Evolutionary conservation across 1,139 yeast genomes (phyloP).

Genomic region (Suhomyces terraborum): DNA sequence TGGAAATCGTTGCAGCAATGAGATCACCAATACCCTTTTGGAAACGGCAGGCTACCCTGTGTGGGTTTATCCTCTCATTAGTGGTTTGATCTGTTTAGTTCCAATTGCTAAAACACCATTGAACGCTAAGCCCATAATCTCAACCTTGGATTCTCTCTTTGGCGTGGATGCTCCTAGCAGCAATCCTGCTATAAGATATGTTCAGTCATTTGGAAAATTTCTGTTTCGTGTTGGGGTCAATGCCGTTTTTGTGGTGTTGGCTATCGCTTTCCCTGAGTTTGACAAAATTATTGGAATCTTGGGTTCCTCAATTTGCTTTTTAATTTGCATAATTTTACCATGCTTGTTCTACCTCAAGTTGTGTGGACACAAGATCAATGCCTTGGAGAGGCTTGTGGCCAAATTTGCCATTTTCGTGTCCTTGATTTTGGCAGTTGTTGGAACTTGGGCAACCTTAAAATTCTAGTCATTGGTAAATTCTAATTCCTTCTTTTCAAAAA

Average conservation of each 20-base stretch:
- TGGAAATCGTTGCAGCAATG: constrained; percentile 74
- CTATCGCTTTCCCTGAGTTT: constrained; percentile 59
- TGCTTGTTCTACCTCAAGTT: constrained; percentile 53
- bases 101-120: constrained; percentile 89
- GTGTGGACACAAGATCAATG: constrained; percentile 28
- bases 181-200: not conserved
- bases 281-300: constrained; percentile 57
- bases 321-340: constrained; percentile 58
- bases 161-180: constrained; percentile 18
- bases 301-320: constrained; percentile 59
- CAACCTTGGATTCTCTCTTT: constrained; percentile 52
- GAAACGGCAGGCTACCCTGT: constrained; percentile 71
- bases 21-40: constrained; percentile 77
- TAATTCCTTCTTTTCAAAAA: no score
- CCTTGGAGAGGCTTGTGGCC: constrained; percentile 28
- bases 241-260: constrained; percentile 50
- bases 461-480: constrained; percentile 3
- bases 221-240: constrained; percentile 49
- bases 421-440: constrained; percentile 33
- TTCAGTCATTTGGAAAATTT: constrained; percentile 18
- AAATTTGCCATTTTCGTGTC: constrained; percentile 27
- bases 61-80: constrained; percentile 63
- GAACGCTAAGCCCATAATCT: constrained; percentile 81
- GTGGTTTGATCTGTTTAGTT: constrained; percentile 72
- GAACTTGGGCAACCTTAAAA: constrained; percentile 36